A percentile compares a stretch with the other conserved stretches of the same genome.
Evolutionary conservation across 352 stramenopile genomes (phyloP).

Genomic region (Bremia lactucae): DNA sequence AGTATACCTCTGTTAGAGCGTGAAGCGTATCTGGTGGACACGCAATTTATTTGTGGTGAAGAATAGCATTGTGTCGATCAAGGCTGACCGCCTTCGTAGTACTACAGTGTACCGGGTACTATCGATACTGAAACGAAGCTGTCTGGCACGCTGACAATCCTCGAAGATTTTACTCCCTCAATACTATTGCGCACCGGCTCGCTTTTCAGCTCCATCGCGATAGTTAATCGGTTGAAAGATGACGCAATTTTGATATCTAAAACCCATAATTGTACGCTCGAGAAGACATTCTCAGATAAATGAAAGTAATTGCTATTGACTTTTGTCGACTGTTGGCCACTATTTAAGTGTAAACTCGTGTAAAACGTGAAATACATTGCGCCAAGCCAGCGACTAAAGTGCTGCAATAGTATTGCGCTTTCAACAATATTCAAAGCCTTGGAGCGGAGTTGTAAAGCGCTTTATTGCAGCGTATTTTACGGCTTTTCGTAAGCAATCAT

Average conservation of each 20-base stretch:
- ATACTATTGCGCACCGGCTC: conserved; percentile 45
- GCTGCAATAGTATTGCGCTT: conserved; percentile 45
- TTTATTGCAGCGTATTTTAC: conserved; percentile 66
- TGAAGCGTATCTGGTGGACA: too few relatives aligned
- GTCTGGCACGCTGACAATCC: conserved; percentile 30
- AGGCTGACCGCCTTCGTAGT: too few relatives aligned
- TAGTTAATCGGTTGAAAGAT: conserved; percentile 56
- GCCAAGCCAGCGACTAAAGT: conserved; percentile 35
- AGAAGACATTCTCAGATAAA: conserved; percentile 46
- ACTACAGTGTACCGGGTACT: conserved; percentile 21
- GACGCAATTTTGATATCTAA: conserved; percentile 36
- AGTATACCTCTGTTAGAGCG: too few relatives aligned
- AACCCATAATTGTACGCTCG: too few relatives aligned
- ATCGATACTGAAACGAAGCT: conserved; percentile 44
- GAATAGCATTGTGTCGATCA: too few relatives aligned
- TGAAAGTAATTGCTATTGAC: too few relatives aligned
- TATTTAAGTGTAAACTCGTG: too few relatives aligned
- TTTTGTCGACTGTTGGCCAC: conserved; percentile 53
- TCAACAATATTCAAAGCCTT: conserved; percentile 11
- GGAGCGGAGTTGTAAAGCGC: conserved; percentile 56
- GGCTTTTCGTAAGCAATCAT: conserved; percentile 42
- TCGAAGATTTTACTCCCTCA: conserved; percentile 63
- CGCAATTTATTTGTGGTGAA: too few relatives aligned
- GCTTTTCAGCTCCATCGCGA: conserved; percentile 49
- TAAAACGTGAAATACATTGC: too few relatives aligned